Base-by-base conservation (phyloP, 306 rosid species). In the Biancaea sappan region DNA sequence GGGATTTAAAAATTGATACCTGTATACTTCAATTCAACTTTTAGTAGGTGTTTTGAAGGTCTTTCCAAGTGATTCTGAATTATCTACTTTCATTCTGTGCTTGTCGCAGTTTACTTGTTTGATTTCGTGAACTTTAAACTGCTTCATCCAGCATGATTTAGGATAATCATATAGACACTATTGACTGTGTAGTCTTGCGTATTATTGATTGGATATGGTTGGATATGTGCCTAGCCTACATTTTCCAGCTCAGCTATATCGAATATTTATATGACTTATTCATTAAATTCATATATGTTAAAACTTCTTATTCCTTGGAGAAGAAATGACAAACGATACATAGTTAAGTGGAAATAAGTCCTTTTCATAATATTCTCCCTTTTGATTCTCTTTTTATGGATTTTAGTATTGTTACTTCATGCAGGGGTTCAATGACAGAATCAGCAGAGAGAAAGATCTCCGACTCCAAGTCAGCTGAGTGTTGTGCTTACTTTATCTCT, bases 351-450 rank as follows among this genome's bases (percentile, higher is more conserved):
- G 26, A 29, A 69, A 34, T 29, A 53, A 76, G 26, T 71, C 28
- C 73, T 63, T 19, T 12, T 7, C 16, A 1, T 21, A 21, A 14
- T 15, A 15, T 15, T 28, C 8, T 58, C 29, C 21, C 21, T 34
- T 69, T 22, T 21, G 7, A 8, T 63, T 24, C 21, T 44, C 16
- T 61, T 51, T 48, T 21, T 4, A 14, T 34, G 19, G 32, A 32
- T 35, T 73, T 77, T 14, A 58, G 51, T 60, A 26, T 64, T 73
- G 67, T 37, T 77, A 25, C 38, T 66, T 70, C 66, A 14, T 84
- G 81, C 77, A 84, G 82, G 80, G 34, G 68, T 74, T 60, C 63
- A 28, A 62, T 29, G 61, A 25, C 64, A 29, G 62, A 52, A 43
- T 31, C 21, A 26, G 58, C 32, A 2, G 8, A 22, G 43, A 35